These are phyloP conservation scores for Populus euphratica DNA, from an alignment of 345 rosid genomes.

Conservation along the genomic window DNA sequence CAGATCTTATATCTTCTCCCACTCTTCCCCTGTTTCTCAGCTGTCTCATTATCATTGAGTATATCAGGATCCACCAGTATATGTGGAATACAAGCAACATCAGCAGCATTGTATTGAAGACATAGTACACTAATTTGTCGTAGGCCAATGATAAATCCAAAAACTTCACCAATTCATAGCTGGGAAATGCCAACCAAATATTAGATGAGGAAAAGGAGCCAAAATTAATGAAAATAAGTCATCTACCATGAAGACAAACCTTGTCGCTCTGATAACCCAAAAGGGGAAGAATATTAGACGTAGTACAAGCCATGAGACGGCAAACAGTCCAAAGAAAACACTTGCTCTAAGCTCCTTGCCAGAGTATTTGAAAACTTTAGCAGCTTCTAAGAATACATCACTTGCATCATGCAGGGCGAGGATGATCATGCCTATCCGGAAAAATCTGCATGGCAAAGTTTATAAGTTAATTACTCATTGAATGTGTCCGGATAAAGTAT, in stretches of 20 bases:
- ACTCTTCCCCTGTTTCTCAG: conserved; percentile 84
- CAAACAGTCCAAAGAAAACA: conserved; percentile 84
- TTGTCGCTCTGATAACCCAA: conserved; percentile 70
- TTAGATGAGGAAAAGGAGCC: conserved; percentile 15
- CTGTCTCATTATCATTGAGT: conserved; percentile 74
- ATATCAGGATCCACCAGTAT: conserved; percentile 97
- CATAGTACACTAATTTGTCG: conserved; percentile 49
- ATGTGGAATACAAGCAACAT: conserved; percentile 84
- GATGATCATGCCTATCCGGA: conserved; percentile 73
- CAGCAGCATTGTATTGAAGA: conserved; percentile 82
- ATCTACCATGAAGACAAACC: conserved; percentile 43
- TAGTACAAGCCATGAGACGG: conserved; percentile 80
- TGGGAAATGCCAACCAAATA: conserved; percentile 30
- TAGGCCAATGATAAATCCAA: conserved; percentile 51
- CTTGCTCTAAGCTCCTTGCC: conserved; percentile 87
- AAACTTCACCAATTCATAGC: conserved; percentile 43
- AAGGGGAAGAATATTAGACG: conserved; percentile 91
- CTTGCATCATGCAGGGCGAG: conserved; percentile 93
- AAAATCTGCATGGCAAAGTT: conserved; percentile 47
- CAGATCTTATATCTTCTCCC: conserved; percentile 97
- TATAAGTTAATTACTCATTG: neutral
- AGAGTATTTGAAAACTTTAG: conserved; percentile 87
- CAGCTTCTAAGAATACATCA: conserved; percentile 85
- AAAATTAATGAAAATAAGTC: conserved; percentile 12
- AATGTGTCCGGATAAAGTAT: neutral